phyloP scores from a whole-genome alignment of 23 red algal species.

The Gracilaria domingensis region DNA sequence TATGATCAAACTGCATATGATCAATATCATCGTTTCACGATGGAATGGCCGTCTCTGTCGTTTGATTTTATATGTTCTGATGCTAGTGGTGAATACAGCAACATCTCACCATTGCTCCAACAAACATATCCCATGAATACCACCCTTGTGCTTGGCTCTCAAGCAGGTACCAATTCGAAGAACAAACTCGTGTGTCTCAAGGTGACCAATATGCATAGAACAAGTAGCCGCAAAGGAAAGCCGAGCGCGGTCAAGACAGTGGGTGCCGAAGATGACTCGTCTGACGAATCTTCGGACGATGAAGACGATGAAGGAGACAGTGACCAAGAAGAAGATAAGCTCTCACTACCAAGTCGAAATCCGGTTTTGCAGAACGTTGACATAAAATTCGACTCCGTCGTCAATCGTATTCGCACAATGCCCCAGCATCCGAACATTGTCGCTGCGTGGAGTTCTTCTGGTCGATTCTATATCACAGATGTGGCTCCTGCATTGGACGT shows the following conservation, averaged over 20 bases:
- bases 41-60: constrained; percentile 21
- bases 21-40: neutral
- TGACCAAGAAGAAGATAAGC: neutral
- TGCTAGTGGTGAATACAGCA: constrained; percentile 37
- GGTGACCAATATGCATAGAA: constrained; percentile 70
- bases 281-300: constrained; percentile 25
- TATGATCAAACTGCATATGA: constrained; percentile 7
- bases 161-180: constrained; percentile 45
- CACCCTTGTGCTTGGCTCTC: constrained; percentile 71
- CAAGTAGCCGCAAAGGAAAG: constrained; percentile 32
- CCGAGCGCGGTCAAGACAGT: neutral
- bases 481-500: constrained; percentile 54
- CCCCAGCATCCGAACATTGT: constrained; percentile 83
- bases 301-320: constrained; percentile 43
- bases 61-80: constrained; percentile 19
- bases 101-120: constrained; percentile 10
- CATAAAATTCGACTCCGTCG: constrained; percentile 63
- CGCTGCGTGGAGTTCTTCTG: constrained; percentile 71
- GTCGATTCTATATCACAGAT: constrained; percentile 75
- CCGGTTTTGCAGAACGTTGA: constrained; percentile 55
- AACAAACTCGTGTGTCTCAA: constrained; percentile 80
- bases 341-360: constrained; percentile 24
- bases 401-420: constrained; percentile 83
- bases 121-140: constrained; percentile 71
- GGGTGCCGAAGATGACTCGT: constrained; percentile 48